Conservation (phyloP, 139 green algal genomes). For the Auxenochlorella protothecoides region DNA sequence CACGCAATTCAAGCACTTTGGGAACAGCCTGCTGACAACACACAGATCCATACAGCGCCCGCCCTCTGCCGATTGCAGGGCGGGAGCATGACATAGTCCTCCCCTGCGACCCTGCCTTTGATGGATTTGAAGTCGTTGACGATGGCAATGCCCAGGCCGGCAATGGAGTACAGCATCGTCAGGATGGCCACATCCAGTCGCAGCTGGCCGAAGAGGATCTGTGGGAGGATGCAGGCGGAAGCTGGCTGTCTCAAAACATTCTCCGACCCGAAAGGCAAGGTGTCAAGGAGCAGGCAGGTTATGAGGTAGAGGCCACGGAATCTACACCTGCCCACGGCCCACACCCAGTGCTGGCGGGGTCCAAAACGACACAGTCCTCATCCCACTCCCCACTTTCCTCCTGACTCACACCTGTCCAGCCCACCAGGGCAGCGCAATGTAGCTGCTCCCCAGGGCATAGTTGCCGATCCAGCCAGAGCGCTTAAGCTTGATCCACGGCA, state of each 20-base stretch:
- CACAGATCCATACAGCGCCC: neutral
- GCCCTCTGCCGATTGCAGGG: no score
- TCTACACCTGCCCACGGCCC: no score
- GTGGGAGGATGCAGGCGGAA: no score
- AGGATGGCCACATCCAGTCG: constrained; percentile 84
- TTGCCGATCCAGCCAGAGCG: constrained; percentile 88
- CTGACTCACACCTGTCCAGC: constrained; percentile 58
- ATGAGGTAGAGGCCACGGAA: no score
- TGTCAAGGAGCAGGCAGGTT: no score
- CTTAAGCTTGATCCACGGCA: constrained; percentile 95
- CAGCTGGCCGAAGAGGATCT: constrained; percentile 79
- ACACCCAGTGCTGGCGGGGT: no score
- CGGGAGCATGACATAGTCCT: no score
- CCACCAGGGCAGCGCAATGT: constrained; percentile 96
- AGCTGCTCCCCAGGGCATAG: constrained; percentile 89
- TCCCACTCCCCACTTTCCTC: no score
- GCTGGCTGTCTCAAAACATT: no score
- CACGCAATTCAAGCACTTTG: neutral
- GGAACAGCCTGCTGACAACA: neutral
- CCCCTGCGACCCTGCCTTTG: constrained; percentile 43
- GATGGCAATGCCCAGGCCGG: constrained; percentile 96
- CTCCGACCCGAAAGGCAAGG: no score
- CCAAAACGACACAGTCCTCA: no score
- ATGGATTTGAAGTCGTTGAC: constrained; percentile 99
- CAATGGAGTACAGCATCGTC: constrained; percentile 94